Percentiles rank a stretch among this genome's conserved stretches.
Evolutionary conservation across 2,329 filamentous ascomycete genomes (phyloP).

Genomic region (Colletotrichum siamense): DNA sequence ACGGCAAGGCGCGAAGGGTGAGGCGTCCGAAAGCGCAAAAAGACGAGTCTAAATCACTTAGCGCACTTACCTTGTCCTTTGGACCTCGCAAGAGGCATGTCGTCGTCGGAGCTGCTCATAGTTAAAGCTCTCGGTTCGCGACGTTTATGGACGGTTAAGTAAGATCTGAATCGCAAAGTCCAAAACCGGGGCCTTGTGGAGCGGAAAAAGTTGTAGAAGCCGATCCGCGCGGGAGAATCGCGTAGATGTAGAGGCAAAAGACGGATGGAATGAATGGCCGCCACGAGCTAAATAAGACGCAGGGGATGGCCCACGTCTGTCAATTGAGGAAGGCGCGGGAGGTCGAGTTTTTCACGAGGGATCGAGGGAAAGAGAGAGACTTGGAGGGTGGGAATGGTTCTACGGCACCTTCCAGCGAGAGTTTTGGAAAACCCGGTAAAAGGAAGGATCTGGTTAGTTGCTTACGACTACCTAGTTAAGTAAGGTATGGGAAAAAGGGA

Average conservation of each 20-base stretch:
- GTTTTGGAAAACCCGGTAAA: conserved; percentile 5
- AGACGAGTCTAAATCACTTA: conserved; percentile 11
- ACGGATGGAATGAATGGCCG: conserved; percentile 7
- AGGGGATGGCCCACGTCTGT: conserved; percentile 15
- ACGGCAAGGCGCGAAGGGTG: conserved; percentile 24
- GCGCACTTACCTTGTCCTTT: conserved; percentile 72
- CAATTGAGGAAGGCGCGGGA: neutral
- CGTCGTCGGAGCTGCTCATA: conserved; percentile 72
- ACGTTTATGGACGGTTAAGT: conserved; percentile 19
- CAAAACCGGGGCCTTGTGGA: conserved; percentile 22
- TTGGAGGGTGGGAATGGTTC: conserved; percentile 3
- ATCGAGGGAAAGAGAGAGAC: conserved; percentile 14
- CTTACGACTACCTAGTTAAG: neutral
- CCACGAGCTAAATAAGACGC: conserved; percentile 8
- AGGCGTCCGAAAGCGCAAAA: conserved; percentile 25
- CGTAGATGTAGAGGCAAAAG: conserved; percentile 22
- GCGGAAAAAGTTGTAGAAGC: conserved; percentile 21
- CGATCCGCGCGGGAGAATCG: conserved; percentile 17
- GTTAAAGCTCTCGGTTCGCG: conserved; percentile 16
- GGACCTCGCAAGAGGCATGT: conserved; percentile 75
- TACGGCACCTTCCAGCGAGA: conserved; percentile 3
- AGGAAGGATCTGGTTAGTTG: neutral
- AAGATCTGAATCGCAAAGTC: conserved; percentile 21
- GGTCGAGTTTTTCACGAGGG: conserved; percentile 7
- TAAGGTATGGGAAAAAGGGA: neutral